Base-by-base conservation (phyloP, 352 stramenopile species). In the Globisporangium iwayamae region DNA sequence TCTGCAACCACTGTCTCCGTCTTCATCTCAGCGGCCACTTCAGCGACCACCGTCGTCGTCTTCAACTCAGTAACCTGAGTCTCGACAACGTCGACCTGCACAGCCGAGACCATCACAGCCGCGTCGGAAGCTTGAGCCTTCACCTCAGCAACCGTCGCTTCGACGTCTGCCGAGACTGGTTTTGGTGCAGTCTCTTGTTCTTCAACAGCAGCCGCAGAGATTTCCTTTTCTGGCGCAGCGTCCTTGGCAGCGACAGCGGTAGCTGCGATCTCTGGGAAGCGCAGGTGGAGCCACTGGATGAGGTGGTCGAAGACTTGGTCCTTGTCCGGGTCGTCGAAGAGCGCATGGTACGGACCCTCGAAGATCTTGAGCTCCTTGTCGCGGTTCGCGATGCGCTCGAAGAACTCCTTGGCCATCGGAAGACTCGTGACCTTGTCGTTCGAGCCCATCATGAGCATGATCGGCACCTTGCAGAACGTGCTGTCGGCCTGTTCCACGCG, bases 341-440 rank as follows among this genome's bases (percentile, higher is more conserved):
- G 64, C 34, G 73, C 72, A 30, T 92, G 81, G 57, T 73, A 90
- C 13, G 76, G 59, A 0, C 73, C 81, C 2, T 76, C 67, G 36
- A 92, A 81, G 14, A 84, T 28, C 63, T 76, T 78, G 54, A 90
- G 72, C 47, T 78, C 68, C 66, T 92, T 92, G 75, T 90, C 80
- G 3, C 38, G 62, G 52, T 56, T 81, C 0, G 67, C 69, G 25
- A 80, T 41, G 14, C 76, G 71, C 6, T 54, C 60, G 55, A 78
- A 75, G 47, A 92, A 92, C 38, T 71, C 56, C 32, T 75, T 36
- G 3, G 78, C 79, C n/a, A 80, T 28, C 18, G 71, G 65, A 5
- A 85, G 56, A 60, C 72, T 85, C 52, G 75, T 83, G 28, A 85
- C 71, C 51, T 83, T 79, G 52, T 88, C 79, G 32, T 72, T 57